Base-by-base conservation (phyloP, 1,284 basidiomycete genomes). In the Sanghuangporus weigelae region DNA sequence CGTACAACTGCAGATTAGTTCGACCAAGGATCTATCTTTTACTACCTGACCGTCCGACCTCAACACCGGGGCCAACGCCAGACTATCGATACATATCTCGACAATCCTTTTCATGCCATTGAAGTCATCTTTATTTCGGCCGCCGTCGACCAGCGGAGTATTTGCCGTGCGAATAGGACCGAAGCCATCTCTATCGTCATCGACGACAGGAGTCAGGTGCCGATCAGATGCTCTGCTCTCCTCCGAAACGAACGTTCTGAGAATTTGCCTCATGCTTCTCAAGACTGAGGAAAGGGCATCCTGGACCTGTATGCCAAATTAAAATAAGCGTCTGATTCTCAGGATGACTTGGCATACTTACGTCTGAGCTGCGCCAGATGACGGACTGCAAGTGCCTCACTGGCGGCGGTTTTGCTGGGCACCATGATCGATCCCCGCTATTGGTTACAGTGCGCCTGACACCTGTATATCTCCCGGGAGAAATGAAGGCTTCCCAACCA, bases 311-410 rank as follows among this genome's bases (percentile, higher is more conserved):
- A 39, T 8, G 3, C 36, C 35, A 19, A 40, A 21, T 53, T 58
- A 55, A n/a, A 57, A 54, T n/a, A 39, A 31, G 56, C 49, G 16
- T 57, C 23, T 11, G 35, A 62, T 19, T 14, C 14, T 23, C 40
- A 35, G n/a, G n/a, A 50, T 60, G 42, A 46, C 21, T n/a, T 16
- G 38, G 57, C 55, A 38, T 16, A 31, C 38, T 54, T 1, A 77
- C 90, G 69, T 90, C 88, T 53, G 75, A 67, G 65, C 79, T 84
- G 60, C 81, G 81, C 82, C 91, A 91, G 31, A 92, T 73, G 16
- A 78, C 71, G 35, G 76, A 74, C 63, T 84, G 78, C n/a, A 87
- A 73, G 48, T 73, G 71, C 54, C 70, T 70, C 67, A 74, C 68
- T 65, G 71, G 57, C 56, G 68, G 53, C 31, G 7, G 4, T 46